Percentiles rank a stretch among this genome's conserved stretches.
Evolutionary conservation across 768 basidiomycete genomes (phyloP).

Genomic region (Hygrophorus russula): DNA sequence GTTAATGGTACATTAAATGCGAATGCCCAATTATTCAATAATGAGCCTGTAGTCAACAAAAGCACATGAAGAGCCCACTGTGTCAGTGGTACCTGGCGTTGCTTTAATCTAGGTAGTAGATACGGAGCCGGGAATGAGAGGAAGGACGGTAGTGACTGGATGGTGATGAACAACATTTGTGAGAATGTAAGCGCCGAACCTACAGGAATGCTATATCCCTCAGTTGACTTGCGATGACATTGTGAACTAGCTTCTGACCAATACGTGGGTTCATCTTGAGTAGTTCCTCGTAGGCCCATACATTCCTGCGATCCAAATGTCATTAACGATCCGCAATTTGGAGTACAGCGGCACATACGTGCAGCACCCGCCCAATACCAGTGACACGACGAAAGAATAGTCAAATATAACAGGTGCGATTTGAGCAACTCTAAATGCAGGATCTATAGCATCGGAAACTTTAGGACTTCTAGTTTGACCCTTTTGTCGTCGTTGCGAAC

Average conservation of each 20-base stretch:
- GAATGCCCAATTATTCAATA: slow-evolving; percentile 78
- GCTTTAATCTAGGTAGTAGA: slow-evolving; percentile 43
- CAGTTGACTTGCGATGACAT: neutral
- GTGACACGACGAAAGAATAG: slow-evolving; percentile 31
- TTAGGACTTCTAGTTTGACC: too few relatives aligned
- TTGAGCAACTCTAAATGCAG: slow-evolving; percentile 19
- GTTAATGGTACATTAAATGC: slow-evolving; percentile 68
- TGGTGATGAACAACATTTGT: slow-evolving; percentile 71
- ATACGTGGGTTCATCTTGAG: slow-evolving; percentile 57
- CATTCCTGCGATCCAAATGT: slow-evolving; percentile 38
- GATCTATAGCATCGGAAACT: slow-evolving; percentile 10
- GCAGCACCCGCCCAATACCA: slow-evolving; percentile 81
- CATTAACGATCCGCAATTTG: neutral
- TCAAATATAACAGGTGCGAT: slow-evolving; percentile 27
- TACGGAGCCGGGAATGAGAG: slow-evolving; percentile 26
- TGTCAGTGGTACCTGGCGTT: slow-evolving; percentile 53
- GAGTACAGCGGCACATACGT: slow-evolving; percentile 33
- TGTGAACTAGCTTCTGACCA: slow-evolving; percentile 29
- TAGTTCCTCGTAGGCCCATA: slow-evolving; percentile 67
- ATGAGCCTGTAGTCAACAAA: slow-evolving; percentile 50
- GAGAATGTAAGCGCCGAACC: slow-evolving; percentile 78
- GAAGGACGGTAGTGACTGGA: slow-evolving; percentile 56
- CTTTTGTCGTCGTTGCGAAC: too few relatives aligned
- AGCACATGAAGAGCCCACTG: slow-evolving; percentile 66
- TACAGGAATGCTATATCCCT: slow-evolving; percentile 14